These are phyloP conservation scores for Brettanomyces sp. DNA, from an alignment of 805 yeast genomes.

Conservation along the genomic window DNA sequence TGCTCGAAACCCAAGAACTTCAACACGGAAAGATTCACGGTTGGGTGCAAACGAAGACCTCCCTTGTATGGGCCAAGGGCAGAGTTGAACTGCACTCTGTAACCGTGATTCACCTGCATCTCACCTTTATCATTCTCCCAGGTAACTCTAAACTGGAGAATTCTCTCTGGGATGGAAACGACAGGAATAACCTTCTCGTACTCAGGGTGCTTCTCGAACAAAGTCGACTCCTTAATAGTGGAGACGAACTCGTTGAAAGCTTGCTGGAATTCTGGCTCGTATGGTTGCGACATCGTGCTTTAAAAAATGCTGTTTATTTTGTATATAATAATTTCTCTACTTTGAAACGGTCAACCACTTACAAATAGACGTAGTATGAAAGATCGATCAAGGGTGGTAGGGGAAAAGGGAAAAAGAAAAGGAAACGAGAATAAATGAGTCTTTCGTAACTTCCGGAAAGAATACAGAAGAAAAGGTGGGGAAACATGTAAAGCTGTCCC, in stretches of 20 bases:
- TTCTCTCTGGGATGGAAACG: conserved; percentile 90
- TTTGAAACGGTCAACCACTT: no score
- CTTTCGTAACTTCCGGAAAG: no score
- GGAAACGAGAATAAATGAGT: neutral
- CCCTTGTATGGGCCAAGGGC: conserved; percentile 99
- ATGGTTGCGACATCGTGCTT: conserved; percentile 59
- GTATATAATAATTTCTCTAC: no score
- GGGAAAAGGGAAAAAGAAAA: neutral
- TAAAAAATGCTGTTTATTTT: no score
- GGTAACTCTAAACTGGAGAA: conserved; percentile 91
- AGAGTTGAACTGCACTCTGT: conserved; percentile 97
- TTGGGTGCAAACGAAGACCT: conserved; percentile 96
- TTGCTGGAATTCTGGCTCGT: conserved; percentile 98
- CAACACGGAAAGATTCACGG: conserved; percentile 89
- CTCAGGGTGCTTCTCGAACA: conserved; percentile 82
- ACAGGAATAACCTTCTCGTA: conserved; percentile 83
- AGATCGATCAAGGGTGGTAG: no score
- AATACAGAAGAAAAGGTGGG: neutral
- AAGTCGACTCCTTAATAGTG: conserved; percentile 84
- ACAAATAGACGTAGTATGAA: no score
- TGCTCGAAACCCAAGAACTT: conserved; percentile 98
- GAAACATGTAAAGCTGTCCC: no score
- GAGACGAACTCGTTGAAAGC: conserved; percentile 89
- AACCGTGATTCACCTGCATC: conserved; percentile 91
- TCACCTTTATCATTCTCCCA: conserved; percentile 97